A percentile compares a stretch with the other conserved stretches of the same genome.
Conservation (phyloP, 1,284 basidiomycete genomes). For the Pseudozyma tsukubaensis region DNA sequence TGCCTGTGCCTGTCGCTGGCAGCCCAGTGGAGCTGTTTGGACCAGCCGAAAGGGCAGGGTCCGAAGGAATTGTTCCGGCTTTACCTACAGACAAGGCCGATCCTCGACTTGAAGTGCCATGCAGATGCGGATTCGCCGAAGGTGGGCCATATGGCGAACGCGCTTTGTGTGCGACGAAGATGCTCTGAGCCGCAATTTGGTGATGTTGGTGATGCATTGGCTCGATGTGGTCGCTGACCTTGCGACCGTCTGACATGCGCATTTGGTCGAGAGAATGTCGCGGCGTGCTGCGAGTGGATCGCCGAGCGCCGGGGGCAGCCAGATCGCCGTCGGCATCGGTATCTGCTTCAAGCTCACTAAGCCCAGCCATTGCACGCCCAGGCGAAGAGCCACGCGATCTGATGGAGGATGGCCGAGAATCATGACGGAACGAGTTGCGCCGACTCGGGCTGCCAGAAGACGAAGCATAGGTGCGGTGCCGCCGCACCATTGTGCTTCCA, state of each 20-base stretch:
- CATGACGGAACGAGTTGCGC: conserved; percentile 33
- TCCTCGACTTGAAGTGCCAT: conserved; percentile 32
- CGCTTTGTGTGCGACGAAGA: conserved; percentile 62
- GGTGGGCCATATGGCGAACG: conserved; percentile 62
- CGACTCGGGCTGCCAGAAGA: conserved; percentile 48
- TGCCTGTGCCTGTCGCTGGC: conserved; percentile 44
- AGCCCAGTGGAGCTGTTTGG: conserved; percentile 14
- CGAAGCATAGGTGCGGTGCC: conserved; percentile 51
- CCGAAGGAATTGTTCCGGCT: neutral
- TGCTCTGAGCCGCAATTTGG: conserved; percentile 37
- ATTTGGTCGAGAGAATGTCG: conserved; percentile 40
- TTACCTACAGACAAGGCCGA: conserved; percentile 1
- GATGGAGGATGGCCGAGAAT: conserved; percentile 46
- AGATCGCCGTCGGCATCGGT: conserved; percentile 15
- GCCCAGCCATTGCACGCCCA: conserved; percentile 23
- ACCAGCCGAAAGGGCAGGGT: neutral
- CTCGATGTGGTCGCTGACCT: conserved; percentile 5
- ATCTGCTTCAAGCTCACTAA: conserved; percentile 30
- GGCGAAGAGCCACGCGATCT: conserved; percentile 46
- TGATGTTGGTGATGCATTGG: conserved; percentile 17
- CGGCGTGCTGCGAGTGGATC: conserved; percentile 39
- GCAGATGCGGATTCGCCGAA: conserved; percentile 56
- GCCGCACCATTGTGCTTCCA: conserved; percentile 54
- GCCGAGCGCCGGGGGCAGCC: conserved; percentile 6
- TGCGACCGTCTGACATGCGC: conserved; percentile 25